Evolutionary conservation across 331 rosid genomes (phyloP).

Genomic region (Phaseolus coccineus): DNA sequence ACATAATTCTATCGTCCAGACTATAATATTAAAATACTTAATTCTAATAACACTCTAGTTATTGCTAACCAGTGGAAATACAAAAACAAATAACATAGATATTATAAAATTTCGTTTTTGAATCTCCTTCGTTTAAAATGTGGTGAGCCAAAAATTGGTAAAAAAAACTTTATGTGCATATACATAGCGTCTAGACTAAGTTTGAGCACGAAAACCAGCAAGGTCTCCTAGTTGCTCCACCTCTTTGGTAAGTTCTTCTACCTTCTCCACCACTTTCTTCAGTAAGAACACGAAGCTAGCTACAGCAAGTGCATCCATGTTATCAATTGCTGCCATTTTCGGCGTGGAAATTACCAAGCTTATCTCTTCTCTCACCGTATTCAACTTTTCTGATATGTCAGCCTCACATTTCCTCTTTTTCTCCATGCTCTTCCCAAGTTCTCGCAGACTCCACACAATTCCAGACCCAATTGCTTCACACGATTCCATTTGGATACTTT

Average conservation of each 20-base stretch:
- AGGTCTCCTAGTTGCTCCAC: slow-evolving; percentile 67
- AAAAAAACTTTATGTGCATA: no score
- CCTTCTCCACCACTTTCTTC: slow-evolving; percentile 64
- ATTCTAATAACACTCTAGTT: no score
- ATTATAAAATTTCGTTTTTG: no score
- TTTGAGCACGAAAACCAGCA: slow-evolving; percentile 54
- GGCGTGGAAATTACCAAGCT: slow-evolving; percentile 41
- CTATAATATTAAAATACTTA: no score
- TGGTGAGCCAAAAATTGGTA: no score
- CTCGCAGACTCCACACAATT: slow-evolving; percentile 58
- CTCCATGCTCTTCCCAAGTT: slow-evolving; percentile 67
- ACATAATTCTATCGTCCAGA: no score
- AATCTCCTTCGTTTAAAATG: no score
- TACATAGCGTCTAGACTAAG: no score
- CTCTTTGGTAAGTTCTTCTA: slow-evolving; percentile 62
- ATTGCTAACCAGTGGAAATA: no score
- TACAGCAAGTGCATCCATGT: slow-evolving; percentile 50
- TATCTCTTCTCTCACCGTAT: slow-evolving; percentile 55
- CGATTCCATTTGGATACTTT: no score
- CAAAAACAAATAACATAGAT: no score
- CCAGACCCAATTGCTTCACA: slow-evolving; percentile 61
- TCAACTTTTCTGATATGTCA: slow-evolving; percentile 51
- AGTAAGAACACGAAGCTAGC: slow-evolving; percentile 60
- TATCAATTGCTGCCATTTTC: slow-evolving; percentile 41
- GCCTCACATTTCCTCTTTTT: slow-evolving; percentile 57